Base-by-base conservation (phyloP, 495 filamentous ascomycete genomes). In the Xylaria venustula region DNA sequence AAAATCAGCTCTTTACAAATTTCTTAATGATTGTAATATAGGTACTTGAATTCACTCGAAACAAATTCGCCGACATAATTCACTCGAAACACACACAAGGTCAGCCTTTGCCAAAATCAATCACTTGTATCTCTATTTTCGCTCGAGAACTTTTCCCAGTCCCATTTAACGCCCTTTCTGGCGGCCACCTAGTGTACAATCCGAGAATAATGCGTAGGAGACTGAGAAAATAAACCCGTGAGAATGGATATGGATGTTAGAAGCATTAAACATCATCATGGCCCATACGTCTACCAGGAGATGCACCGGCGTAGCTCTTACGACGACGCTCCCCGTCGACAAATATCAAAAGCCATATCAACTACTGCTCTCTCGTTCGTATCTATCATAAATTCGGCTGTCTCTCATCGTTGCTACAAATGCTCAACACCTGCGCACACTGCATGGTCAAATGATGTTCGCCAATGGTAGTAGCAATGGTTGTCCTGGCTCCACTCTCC, bases 131-230 rank as follows among this genome's bases (percentile, higher is more conserved):
- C 64, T 65, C 64, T 65, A 69, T 71, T 65, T 34, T 63, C 66
- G 67, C 64, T 67, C 66, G 66, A 64, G 64, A 69, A 69, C 69
- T 71, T 71, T 71, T 67, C 69, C 69, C 66, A 65, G 67, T 60
- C 62, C 62, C 64, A 58, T 60, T 42, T 64, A 61, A 67, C 66
- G 60, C 61, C 62, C 58, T 64, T 58, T 65, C 66, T 61, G 62
- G 65, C 60, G 45, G 51, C 67, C 64, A 67, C 64, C 64, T 71
- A 71, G 67, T 71, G 69, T 71, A 71, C 69, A 71, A 69, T 48
- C 62, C 64, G 60, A 67, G 58, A 71, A 69, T 45, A 65, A 67
- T 67, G 67, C 66, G 62, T 58, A 60, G 60, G 68, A 60, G 54
- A 61, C 61, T 67, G 55, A 58, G 61, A 56, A 65, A 57, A 60